Evolutionary conservation across 2,329 filamentous ascomycete species (phyloP).

Genomic region (Phaeomoniella chlamydospora): DNA sequence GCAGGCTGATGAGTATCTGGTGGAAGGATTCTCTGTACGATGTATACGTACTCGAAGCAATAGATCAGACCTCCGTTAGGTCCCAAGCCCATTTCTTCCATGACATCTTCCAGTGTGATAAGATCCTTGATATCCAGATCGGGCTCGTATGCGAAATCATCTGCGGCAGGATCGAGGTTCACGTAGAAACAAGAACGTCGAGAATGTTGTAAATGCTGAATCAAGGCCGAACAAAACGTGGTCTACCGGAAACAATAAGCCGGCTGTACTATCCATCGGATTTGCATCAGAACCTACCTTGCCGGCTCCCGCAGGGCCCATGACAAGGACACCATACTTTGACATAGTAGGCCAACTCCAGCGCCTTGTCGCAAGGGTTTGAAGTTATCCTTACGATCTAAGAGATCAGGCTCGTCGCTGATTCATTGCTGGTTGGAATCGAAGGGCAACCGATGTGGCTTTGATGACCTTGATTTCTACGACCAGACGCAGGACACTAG

Average conservation of each 20-base stretch:
- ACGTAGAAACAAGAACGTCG: constrained; percentile 94
- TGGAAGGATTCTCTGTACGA: constrained; percentile 4
- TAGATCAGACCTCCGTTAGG: constrained; percentile 90
- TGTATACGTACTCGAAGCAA: constrained; percentile 55
- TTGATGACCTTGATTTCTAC: too few relatives aligned
- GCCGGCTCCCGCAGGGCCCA: constrained; percentile 90
- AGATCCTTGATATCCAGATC: constrained; percentile 93
- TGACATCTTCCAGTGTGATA: constrained; percentile 85
- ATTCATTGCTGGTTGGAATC: too few relatives aligned
- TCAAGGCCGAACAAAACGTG: constrained; percentile 87
- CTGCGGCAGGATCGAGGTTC: constrained; percentile 93
- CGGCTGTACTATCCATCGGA: not conserved
- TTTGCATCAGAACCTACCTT: constrained; percentile 42
- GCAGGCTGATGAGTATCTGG: not conserved
- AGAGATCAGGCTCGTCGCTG: too few relatives aligned
- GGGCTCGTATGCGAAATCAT: constrained; percentile 78
- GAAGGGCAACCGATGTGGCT: too few relatives aligned
- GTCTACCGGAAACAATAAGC: constrained; percentile 36
- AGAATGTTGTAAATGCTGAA: constrained; percentile 81
- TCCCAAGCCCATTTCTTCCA: constrained; percentile 84
- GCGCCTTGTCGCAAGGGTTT: too few relatives aligned
- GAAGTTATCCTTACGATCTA: too few relatives aligned
- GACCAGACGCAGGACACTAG: too few relatives aligned
- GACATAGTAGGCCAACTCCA: too few relatives aligned
- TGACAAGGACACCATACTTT: constrained; percentile 88